Conservation (phyloP, 2,329 filamentous ascomycete species). For the Phialemonium atrogriseum region DNA sequence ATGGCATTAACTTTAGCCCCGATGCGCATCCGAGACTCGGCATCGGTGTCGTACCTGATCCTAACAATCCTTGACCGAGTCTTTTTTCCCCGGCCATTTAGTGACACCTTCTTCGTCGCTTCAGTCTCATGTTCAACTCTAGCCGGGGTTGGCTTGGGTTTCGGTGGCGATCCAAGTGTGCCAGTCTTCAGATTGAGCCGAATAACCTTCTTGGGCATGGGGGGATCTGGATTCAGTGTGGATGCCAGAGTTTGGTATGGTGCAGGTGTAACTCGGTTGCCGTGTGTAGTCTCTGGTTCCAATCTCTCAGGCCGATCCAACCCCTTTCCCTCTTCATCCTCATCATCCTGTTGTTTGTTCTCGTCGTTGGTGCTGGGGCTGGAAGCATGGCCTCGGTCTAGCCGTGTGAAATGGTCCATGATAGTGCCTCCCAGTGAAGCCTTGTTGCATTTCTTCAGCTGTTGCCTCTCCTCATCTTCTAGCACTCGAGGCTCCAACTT, state of each 20-base stretch:
- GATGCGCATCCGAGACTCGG: constrained; percentile 34
- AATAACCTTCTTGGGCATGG: constrained; percentile 40
- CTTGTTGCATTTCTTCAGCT: too few relatives aligned
- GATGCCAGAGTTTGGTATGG: background rate
- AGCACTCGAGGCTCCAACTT: too few relatives aligned
- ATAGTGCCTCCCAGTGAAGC: too few relatives aligned
- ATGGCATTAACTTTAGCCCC: constrained; percentile 58
- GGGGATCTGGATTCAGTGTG: constrained; percentile 1
- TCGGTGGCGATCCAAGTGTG: constrained; percentile 54
- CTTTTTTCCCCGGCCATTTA: constrained; percentile 26
- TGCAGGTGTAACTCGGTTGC: too few relatives aligned
- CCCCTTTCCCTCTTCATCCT: too few relatives aligned
- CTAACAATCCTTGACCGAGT: constrained; percentile 36
- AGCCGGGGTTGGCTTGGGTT: constrained; percentile 37
- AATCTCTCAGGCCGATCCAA: too few relatives aligned
- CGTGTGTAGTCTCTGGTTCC: too few relatives aligned
- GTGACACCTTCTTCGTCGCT: constrained; percentile 7
- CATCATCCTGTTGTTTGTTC: too few relatives aligned
- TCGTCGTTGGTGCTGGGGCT: too few relatives aligned
- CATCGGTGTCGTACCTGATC: constrained; percentile 51
- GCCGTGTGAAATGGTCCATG: too few relatives aligned
- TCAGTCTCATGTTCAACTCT: constrained; percentile 11
- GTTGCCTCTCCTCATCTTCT: too few relatives aligned
- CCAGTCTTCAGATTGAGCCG: constrained; percentile 52
- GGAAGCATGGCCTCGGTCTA: too few relatives aligned